Conservation (phyloP, 345 rosid genomes). For the Rhizophora mangle region DNA sequence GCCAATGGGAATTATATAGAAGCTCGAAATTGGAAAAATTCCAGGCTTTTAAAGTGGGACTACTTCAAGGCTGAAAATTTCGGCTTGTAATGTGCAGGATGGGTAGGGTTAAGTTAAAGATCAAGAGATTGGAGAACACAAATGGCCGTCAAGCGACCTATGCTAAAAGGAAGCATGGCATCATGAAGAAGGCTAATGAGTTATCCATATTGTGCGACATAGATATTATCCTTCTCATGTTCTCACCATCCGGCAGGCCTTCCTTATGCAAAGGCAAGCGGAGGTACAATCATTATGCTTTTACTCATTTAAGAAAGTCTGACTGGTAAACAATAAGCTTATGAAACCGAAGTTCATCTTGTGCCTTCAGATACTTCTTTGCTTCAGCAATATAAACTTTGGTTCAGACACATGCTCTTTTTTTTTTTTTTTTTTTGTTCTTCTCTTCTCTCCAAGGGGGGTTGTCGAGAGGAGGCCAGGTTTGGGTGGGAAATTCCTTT, state of each 20-base stretch:
- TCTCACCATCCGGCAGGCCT: slow-evolving; percentile 70
- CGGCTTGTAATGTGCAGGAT: slow-evolving; percentile 41
- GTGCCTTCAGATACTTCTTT: too few species aligned
- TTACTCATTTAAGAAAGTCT: neutral
- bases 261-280: slow-evolving; percentile 54
- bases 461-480: too few species aligned
- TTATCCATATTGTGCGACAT: slow-evolving; percentile 71
- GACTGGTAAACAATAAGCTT: neutral
- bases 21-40: neutral
- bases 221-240: slow-evolving; percentile 73
- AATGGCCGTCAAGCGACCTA: slow-evolving; percentile 74
- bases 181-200: slow-evolving; percentile 76
- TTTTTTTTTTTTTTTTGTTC: too few species aligned
- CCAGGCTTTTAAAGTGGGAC: neutral
- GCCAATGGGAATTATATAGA: neutral
- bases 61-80: neutral
- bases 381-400: too few species aligned
- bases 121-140: slow-evolving; percentile 64
- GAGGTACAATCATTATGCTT: slow-evolving; percentile 36
- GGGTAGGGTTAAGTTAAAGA: slow-evolving; percentile 87
- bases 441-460: too few species aligned
- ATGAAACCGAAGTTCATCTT: neutral
- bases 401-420: too few species aligned
- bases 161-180: slow-evolving; percentile 73
- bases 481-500: too few species aligned